These are phyloP conservation scores for Suillus sp. DNA, from an alignment of 768 basidiomycete species.

Conservation along the genomic window DNA sequence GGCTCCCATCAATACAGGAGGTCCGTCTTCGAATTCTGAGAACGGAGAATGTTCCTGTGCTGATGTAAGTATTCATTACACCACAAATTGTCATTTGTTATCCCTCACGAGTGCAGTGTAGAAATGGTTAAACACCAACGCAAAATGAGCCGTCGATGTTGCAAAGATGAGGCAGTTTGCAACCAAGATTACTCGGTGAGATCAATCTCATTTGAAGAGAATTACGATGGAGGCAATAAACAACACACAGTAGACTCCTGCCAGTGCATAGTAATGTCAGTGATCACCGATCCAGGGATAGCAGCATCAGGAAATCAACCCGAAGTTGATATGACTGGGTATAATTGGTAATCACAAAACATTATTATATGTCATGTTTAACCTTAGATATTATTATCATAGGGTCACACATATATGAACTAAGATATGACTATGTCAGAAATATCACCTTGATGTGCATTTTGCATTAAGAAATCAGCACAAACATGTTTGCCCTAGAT, in stretches of 20 bases:
- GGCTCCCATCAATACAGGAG: conserved; percentile 20
- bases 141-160: conserved; percentile 19
- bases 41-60: conserved; percentile 20
- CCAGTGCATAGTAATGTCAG: background rate
- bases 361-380: background rate
- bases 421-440: too few relatives aligned
- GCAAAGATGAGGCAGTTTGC: conserved; percentile 22
- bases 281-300: background rate
- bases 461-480: too few relatives aligned
- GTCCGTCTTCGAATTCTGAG: conserved; percentile 22
- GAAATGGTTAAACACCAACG: conserved; percentile 27
- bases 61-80: background rate
- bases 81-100: conserved; percentile 4
- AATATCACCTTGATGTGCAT: too few relatives aligned
- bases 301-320: background rate
- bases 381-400: background rate
- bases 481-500: too few relatives aligned
- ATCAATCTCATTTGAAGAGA: conserved; percentile 12
- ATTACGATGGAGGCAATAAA: conserved; percentile 19
- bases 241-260: conserved; percentile 17
- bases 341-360: background rate
- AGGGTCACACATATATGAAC: too few relatives aligned
- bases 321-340: background rate
- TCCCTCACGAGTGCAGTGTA: conserved; percentile 23
- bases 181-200: conserved; percentile 9